Conservation (phyloP, 2,329 filamentous ascomycete species). For the Didymella segeticola region DNA sequence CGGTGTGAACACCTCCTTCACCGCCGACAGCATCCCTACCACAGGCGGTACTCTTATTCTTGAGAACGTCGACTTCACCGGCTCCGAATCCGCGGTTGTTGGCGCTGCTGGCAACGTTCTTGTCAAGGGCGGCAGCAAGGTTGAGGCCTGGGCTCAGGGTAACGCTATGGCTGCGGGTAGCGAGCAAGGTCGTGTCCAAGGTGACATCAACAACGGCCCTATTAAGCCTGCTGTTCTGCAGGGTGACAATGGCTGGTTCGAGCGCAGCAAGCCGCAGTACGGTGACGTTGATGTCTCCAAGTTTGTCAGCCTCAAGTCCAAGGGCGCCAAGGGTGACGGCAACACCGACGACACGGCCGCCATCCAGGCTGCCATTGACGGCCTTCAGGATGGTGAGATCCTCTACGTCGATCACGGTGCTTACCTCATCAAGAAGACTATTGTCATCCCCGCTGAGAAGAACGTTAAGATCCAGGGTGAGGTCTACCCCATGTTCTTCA, state of each 20-base stretch:
- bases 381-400: conserved; percentile 65
- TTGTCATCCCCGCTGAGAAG: conserved; percentile 65
- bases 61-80: conserved; percentile 86
- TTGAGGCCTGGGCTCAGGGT: conserved; percentile 81
- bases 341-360: conserved; percentile 83
- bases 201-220: conserved; percentile 53
- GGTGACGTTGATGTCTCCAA: conserved; percentile 67
- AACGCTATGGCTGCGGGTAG: conserved; percentile 66
- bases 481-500: conserved; percentile 90
- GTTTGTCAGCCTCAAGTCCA: conserved; percentile 83
- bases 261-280: conserved; percentile 90
- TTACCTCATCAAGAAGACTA: conserved; percentile 66
- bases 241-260: conserved; percentile 73
- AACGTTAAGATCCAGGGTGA: conserved; percentile 89
- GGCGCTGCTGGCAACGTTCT: conserved; percentile 64
- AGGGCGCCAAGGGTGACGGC: conserved; percentile 88
- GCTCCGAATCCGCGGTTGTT: conserved; percentile 71
- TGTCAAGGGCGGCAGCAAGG: conserved; percentile 71
- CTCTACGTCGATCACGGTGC: conserved; percentile 71
- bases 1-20: conserved; percentile 79
- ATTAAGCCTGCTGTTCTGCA: conserved; percentile 73
- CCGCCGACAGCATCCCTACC: conserved; percentile 68
- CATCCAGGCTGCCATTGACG: conserved; percentile 80
- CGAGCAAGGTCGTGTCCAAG: conserved; percentile 63
- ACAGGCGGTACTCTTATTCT: conserved; percentile 84